A percentile compares a stretch with the other conserved stretches of the same genome.
Conservation (phyloP, 768 basidiomycete genomes). For the Lactarius hatsudake region DNA sequence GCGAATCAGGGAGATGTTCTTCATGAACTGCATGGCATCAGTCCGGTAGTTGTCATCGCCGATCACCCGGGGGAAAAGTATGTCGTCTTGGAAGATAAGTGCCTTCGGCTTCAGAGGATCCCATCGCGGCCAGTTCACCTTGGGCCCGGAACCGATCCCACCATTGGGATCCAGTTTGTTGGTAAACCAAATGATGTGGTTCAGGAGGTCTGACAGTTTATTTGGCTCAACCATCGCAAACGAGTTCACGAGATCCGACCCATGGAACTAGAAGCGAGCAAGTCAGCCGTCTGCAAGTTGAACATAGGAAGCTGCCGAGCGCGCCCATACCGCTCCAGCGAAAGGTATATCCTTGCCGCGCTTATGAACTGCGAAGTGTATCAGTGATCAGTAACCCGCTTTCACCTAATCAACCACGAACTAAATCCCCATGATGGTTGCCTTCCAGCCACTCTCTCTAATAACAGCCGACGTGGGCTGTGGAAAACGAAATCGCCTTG, state of each 20-base stretch:
- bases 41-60: constrained; percentile 21
- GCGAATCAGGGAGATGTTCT: constrained; percentile 18
- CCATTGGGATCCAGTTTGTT: constrained; percentile 24
- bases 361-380: constrained; percentile 14
- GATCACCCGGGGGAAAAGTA: constrained; percentile 7
- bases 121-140: constrained; percentile 22
- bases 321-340: constrained; percentile 18
- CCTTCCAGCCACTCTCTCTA: constrained; percentile 10
- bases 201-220: constrained; percentile 4
- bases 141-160: background rate
- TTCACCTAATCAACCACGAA: background rate
- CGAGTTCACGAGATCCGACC: constrained; percentile 18
- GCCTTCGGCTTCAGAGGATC: constrained; percentile 13
- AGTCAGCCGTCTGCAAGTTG: background rate
- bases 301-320: background rate
- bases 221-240: background rate
- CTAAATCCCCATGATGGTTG: constrained; percentile 25
- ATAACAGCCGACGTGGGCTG: constrained; percentile 22
- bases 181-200: constrained; percentile 23
- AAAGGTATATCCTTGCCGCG: constrained; percentile 19
- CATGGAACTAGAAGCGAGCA: background rate
- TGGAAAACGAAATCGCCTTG: constrained; percentile 28
- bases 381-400: rapidly evolving
- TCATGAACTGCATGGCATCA: constrained; percentile 12
- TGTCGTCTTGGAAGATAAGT: constrained; percentile 12